A percentile compares a stretch with the other conserved stretches of the same genome.
Evolutionary conservation across 1,284 basidiomycete species (phyloP).

Genomic region (Ganoderma lucidum): DNA sequence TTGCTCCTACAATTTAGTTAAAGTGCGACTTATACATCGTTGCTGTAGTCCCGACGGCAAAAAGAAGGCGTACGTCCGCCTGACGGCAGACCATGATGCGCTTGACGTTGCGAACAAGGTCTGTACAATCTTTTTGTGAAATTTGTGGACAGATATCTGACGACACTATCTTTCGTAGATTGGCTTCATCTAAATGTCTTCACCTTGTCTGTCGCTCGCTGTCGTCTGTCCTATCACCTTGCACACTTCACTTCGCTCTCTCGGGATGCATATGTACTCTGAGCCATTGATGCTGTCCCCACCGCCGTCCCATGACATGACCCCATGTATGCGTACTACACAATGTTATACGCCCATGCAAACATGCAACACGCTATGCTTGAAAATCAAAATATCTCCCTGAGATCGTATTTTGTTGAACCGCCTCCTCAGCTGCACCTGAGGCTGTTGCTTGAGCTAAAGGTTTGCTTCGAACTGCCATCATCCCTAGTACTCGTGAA

Average conservation of each 20-base stretch:
- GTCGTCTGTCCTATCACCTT: conserved; percentile 26
- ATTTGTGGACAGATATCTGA: not conserved
- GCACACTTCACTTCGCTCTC: conserved; percentile 28
- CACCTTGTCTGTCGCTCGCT: conserved; percentile 21
- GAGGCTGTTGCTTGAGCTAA: not conserved
- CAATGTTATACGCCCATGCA: conserved; percentile 32
- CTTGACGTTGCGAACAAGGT: conserved; percentile 99
- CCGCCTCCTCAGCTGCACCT: not conserved
- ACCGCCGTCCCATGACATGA: conserved; percentile 31
- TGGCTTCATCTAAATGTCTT: conserved; percentile 74
- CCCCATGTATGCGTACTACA: conserved; percentile 31
- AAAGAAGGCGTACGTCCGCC: conserved; percentile 99
- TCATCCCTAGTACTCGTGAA: not conserved
- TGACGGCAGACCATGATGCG: conserved; percentile 96
- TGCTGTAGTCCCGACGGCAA: conserved; percentile 88
- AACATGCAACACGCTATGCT: conserved; percentile 4
- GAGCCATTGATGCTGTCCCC: conserved; percentile 31
- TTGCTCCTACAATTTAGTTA: not conserved
- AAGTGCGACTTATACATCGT: conserved; percentile 5
- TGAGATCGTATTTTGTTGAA: not conserved
- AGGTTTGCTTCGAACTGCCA: not conserved
- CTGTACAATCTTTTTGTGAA: conserved; percentile 37
- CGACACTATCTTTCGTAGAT: conserved; percentile 56
- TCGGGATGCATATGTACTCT: conserved; percentile 33
- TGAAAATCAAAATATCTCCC: not conserved